Evolutionary conservation across 805 yeast species (phyloP).

Genomic region (Wickerhamomyces alni): DNA sequence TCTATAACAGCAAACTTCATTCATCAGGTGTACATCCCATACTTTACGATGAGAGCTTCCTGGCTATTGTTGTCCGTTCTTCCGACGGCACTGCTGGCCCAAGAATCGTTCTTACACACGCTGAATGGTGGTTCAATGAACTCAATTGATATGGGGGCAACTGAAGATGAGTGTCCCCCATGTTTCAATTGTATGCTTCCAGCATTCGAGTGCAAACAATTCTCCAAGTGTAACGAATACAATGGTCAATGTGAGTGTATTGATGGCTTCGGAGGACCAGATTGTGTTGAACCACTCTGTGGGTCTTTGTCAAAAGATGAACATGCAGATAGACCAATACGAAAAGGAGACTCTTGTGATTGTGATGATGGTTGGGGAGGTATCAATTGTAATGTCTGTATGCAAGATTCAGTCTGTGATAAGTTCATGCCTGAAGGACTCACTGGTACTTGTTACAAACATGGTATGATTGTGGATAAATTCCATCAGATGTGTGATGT

Average conservation of each 20-base stretch:
- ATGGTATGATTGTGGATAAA: slow-evolving; percentile 75
- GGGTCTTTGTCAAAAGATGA: slow-evolving; percentile 69
- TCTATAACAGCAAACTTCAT: too few relatives aligned
- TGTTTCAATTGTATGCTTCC: slow-evolving; percentile 95
- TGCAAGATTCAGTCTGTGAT: slow-evolving; percentile 68
- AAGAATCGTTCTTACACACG: not conserved
- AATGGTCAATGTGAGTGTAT: slow-evolving; percentile 92
- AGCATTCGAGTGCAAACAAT: slow-evolving; percentile 84
- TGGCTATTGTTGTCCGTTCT: not conserved
- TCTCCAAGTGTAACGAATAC: slow-evolving; percentile 77
- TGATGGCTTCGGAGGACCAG: slow-evolving; percentile 89
- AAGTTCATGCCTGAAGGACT: slow-evolving; percentile 82
- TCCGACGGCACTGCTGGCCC: not conserved
- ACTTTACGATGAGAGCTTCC: not conserved
- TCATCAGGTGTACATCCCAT: not conserved
- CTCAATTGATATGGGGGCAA: not conserved
- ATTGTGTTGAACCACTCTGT: slow-evolving; percentile 84
- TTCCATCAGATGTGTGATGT: slow-evolving; percentile 93
- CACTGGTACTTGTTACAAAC: slow-evolving; percentile 81
- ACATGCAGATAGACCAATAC: slow-evolving; percentile 48
- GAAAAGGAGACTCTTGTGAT: slow-evolving; percentile 48
- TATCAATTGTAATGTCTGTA: slow-evolving; percentile 87
- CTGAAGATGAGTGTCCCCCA: slow-evolving; percentile 60
- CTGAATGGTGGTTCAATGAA: not conserved
- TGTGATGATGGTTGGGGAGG: slow-evolving; percentile 92